Percentiles rank a stretch among this genome's conserved stretches.
Conservation (phyloP, 208 protist species). For the Entamoeba invadens region DNA sequence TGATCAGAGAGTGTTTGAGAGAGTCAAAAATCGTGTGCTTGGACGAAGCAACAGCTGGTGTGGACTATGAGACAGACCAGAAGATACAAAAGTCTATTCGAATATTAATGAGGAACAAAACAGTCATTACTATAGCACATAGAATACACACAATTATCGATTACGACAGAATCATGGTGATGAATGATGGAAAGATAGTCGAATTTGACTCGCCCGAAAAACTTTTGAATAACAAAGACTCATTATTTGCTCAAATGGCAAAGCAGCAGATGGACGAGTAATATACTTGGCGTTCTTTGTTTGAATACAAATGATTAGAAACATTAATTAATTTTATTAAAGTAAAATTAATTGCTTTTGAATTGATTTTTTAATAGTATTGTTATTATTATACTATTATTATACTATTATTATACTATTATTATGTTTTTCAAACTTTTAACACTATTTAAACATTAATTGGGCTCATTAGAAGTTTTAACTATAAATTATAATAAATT, state of each 20-base stretch:
- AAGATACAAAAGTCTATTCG: slow-evolving; percentile 14
- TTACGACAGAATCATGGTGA: slow-evolving; percentile 57
- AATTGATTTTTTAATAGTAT: too few relatives aligned
- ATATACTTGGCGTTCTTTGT: too few relatives aligned
- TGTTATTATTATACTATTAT: too few relatives aligned
- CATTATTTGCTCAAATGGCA: background rate
- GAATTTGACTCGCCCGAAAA: background rate
- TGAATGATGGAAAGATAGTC: slow-evolving; percentile 8
- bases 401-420: too few relatives aligned
- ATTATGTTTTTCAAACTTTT: too few relatives aligned
- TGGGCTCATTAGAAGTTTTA: too few relatives aligned
- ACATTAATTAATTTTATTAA: too few relatives aligned
- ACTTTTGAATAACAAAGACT: background rate
- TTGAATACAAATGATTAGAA: too few relatives aligned
- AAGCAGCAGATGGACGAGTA: background rate
- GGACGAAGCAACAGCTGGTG: slow-evolving; percentile 20
- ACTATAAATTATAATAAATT: too few relatives aligned
- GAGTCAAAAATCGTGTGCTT: slow-evolving; percentile 10
- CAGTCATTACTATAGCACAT: slow-evolving; percentile 28
- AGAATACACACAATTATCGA: slow-evolving; percentile 33
- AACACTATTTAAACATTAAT: too few relatives aligned
- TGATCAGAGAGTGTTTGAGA: slow-evolving; percentile 12
- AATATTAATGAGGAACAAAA: slow-evolving; percentile 4
- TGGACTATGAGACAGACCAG: slow-evolving; percentile 15
- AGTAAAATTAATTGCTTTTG: too few relatives aligned